phyloP scores from a whole-genome alignment of 441 rosid species.

The Eugenia klotzschiana region DNA sequence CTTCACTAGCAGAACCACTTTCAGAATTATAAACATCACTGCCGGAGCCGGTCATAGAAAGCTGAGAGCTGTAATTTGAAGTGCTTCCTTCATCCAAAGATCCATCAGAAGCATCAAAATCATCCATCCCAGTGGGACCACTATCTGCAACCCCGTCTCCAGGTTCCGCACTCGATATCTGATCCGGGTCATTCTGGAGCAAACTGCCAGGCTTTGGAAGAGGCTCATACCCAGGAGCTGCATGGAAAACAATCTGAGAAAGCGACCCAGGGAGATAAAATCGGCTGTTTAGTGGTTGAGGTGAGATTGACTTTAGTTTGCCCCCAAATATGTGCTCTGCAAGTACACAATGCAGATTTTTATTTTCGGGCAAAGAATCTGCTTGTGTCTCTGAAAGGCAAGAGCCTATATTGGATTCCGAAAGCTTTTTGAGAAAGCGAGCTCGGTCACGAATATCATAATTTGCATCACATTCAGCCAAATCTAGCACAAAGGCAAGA shows the following conservation, averaged over 20 bases:
- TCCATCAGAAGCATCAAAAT: constrained; percentile 37
- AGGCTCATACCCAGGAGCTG: constrained; percentile 97
- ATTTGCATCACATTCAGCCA: constrained; percentile 71
- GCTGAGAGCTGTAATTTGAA: constrained; percentile 60
- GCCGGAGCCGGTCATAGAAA: constrained; percentile 27
- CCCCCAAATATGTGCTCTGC: constrained; percentile 44
- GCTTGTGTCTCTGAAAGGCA: constrained; percentile 22
- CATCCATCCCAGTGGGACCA: constrained; percentile 19
- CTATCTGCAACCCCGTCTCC: constrained; percentile 16
- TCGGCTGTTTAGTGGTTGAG: constrained; percentile 35
- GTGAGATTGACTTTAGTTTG: constrained; percentile 26
- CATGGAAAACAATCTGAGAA: constrained; percentile 93
- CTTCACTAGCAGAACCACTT: constrained; percentile 31
- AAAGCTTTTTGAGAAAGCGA: constrained; percentile 56
- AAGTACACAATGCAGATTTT: constrained; percentile 21
- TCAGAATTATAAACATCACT: constrained; percentile 24
- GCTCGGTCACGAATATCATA: constrained; percentile 95
- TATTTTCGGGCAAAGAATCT: constrained; percentile 19
- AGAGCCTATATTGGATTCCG: constrained; percentile 23
- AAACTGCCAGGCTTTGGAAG: constrained; percentile 84
- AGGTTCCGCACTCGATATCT: constrained; percentile 11
- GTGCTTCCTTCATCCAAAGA: constrained; percentile 49
- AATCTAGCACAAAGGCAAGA: constrained; percentile 61
- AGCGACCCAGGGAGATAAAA: constrained; percentile 95
- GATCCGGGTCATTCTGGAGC: constrained; percentile 27